Base-by-base conservation (phyloP, 352 stramenopile species). In the Pythium sukuiense region DNA sequence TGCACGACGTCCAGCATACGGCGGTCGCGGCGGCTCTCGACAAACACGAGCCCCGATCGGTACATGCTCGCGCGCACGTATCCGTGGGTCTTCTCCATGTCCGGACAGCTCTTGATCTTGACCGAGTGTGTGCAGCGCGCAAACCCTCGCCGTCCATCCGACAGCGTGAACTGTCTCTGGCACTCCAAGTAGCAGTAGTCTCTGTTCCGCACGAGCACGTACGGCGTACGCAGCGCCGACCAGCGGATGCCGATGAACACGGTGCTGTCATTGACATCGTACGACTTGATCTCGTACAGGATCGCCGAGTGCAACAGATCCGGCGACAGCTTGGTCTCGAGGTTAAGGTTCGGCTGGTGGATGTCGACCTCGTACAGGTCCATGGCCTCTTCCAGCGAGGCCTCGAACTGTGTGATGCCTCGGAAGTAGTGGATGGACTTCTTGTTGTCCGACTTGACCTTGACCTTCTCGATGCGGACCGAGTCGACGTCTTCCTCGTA, bases 11-110 rank as follows among this genome's bases (percentile, higher is more conserved):
- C 85, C 30, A 91, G 73, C 65, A 78, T 85, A 67, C 87, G 87
- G 30, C 79, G 81, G 58, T 93, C 85, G 46, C 82, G 81, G 37
- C 79, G 83, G 69, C 73, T 90, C 66, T 93, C 85, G 46, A 92
- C 79, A 59, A 92, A 92, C 24, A 95, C 84, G 48, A 87, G 65
- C 3, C 87, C 87, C 6, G 85, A 95, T 24, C 87, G 83, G 63
- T 95, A 95, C 72, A 93, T 90, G 66, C 83, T 92, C 9, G 81
- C 87, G 24, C 85, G 76, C 37, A 95, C 83, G 50, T 89, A 93
- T 5, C 81, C 80, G 52, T 92, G 82, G 16, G 72, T 73, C 69
- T 92, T 88, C 63, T 95, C 84, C 79, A 95, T 89, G 49, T 92
- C 81, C 0, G 83, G 83, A 18, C 87, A 95, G 59, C 75, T 89